phyloP scores from a whole-genome alignment of 1,139 yeast genomes.

The Lodderomyces jiufengensis region DNA sequence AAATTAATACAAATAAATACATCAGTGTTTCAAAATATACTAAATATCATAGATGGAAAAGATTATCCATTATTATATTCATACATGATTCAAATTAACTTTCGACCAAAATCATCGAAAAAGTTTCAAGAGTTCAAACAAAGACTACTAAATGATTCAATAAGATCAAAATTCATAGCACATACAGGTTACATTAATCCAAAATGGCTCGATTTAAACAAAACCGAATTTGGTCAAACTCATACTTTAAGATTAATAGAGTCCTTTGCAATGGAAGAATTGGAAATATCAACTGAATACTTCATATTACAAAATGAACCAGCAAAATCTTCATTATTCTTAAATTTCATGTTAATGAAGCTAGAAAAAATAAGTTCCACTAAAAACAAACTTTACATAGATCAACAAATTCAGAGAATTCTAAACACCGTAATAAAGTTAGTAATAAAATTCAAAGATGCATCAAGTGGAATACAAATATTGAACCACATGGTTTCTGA shows the following conservation, averaged over 20 bases:
- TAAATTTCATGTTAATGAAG: slow-evolving; percentile 34
- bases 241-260: slow-evolving; percentile 28
- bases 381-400: neutral
- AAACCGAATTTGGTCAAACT: slow-evolving; percentile 12
- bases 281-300: slow-evolving; percentile 21
- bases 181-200: slow-evolving; percentile 38
- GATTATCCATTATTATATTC: slow-evolving; percentile 27
- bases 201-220: slow-evolving; percentile 35
- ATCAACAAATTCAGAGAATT: slow-evolving; percentile 25
- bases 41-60: slow-evolving; percentile 19
- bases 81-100: slow-evolving; percentile 32
- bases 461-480: slow-evolving; percentile 30
- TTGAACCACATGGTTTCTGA: slow-evolving; percentile 32
- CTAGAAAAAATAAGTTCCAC: slow-evolving; percentile 27
- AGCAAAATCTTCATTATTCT: slow-evolving; percentile 31
- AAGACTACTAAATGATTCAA: slow-evolving; percentile 26
- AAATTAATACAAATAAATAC: slow-evolving; percentile 22
- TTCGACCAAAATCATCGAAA: slow-evolving; percentile 21
- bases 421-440: slow-evolving; percentile 28
- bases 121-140: slow-evolving; percentile 21
- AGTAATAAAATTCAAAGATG: slow-evolving; percentile 39
- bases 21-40: slow-evolving; percentile 19
- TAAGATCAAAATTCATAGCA: slow-evolving; percentile 30
- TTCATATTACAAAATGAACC: slow-evolving; percentile 28
- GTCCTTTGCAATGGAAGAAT: slow-evolving; percentile 29